Evolutionary conservation across 176 grass and related monocot genomes (phyloP).

Genomic region (Chloris gayana): DNA sequence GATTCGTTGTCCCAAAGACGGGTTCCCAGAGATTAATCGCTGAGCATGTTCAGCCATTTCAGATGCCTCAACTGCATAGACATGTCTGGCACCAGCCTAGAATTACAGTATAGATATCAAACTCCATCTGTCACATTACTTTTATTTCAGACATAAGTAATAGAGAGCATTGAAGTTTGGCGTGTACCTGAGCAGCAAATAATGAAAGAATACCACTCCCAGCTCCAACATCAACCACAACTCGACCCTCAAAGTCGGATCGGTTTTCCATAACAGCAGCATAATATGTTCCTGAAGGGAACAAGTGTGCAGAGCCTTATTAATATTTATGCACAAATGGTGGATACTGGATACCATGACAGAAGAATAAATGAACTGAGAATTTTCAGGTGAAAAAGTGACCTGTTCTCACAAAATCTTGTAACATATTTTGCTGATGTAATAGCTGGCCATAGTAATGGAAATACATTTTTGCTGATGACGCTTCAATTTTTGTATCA

Average conservation of each 20-base stretch:
- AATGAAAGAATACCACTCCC: constrained; percentile 98
- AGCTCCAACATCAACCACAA: constrained; percentile 99
- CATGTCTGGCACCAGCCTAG: constrained; percentile 99
- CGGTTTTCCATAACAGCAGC: constrained; percentile 96
- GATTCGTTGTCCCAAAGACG: constrained; percentile 84
- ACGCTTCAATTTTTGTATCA: constrained; percentile 96
- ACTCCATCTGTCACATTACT: constrained; percentile 14
- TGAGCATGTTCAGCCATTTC: constrained; percentile 98
- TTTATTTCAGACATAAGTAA: constrained; percentile 7
- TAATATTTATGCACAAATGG: constrained; percentile 29
- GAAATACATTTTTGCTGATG: constrained; percentile 99
- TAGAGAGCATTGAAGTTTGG: constrained; percentile 16
- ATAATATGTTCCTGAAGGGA: constrained; percentile 89
- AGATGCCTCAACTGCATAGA: constrained; percentile 97
- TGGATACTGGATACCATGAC: neutral
- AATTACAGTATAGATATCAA: constrained; percentile 35
- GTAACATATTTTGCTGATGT: constrained; percentile 99
- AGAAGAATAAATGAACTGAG: constrained; percentile 13
- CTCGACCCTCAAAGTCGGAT: constrained; percentile 78
- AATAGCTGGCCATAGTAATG: constrained; percentile 97
- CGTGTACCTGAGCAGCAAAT: constrained; percentile 92
- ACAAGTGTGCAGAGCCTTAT: constrained; percentile 3
- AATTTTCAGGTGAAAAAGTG: constrained; percentile 11
- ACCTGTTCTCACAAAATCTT: constrained; percentile 99
- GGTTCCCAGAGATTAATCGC: constrained; percentile 82